These are phyloP conservation scores for Neoascochyta sp. DNA, from an alignment of 2,329 filamentous ascomycete species.

Conservation along the genomic window DNA sequence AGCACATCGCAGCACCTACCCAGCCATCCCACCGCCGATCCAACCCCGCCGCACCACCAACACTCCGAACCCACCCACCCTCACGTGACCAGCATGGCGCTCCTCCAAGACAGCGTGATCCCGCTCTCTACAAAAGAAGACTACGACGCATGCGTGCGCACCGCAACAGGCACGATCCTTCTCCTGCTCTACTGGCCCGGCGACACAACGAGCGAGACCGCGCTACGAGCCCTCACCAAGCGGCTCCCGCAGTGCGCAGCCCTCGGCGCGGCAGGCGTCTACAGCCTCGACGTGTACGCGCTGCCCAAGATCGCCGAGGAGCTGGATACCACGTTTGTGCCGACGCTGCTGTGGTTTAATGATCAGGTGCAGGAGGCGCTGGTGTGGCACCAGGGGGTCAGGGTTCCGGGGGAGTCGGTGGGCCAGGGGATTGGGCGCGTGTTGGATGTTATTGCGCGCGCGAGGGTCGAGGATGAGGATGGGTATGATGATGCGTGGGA, in stretches of 20 bases:
- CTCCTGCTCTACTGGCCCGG: constrained; percentile 22
- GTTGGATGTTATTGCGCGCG: constrained; percentile 21
- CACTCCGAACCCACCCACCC: constrained; percentile 2
- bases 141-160: constrained; percentile 14
- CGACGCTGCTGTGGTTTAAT: constrained; percentile 23
- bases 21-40: background rate
- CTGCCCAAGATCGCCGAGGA: constrained; percentile 17
- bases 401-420: constrained; percentile 21
- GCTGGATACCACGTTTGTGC: constrained; percentile 22
- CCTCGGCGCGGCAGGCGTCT: constrained; percentile 16
- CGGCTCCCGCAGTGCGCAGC: constrained; percentile 13
- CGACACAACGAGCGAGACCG: constrained; percentile 15
- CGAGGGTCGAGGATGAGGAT: constrained; percentile 17
- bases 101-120: constrained; percentile 10
- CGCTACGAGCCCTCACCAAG: constrained; percentile 12
- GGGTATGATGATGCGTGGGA: constrained; percentile 15
- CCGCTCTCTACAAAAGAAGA: constrained; percentile 14
- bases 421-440: constrained; percentile 21
- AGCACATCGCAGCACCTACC: background rate
- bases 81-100: constrained; percentile 3
- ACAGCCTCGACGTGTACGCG: constrained; percentile 23
- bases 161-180: constrained; percentile 16
- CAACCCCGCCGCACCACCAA: too few relatives aligned
- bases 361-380: constrained; percentile 19
- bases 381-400: constrained; percentile 23